A percentile compares a stretch with the other conserved stretches of the same genome.
These are phyloP conservation scores for Trematosphaeria pertusa DNA, from an alignment of 2,329 filamentous ascomycete species.

Conservation along the genomic window DNA sequence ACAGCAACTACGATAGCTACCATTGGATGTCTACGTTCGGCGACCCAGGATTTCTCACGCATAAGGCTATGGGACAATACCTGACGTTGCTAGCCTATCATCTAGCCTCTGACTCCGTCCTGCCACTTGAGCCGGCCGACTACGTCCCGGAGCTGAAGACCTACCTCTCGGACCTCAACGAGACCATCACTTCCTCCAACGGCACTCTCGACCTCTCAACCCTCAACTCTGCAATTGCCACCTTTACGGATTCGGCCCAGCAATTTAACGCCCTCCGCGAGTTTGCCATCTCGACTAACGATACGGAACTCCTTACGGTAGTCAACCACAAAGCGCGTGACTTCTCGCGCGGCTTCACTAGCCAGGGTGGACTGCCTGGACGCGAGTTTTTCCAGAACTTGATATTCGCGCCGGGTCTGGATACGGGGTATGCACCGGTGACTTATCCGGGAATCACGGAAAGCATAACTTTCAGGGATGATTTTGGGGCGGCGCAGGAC, in stretches of 20 bases:
- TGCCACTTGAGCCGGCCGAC: slow-evolving; percentile 49
- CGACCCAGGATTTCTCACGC: slow-evolving; percentile 58
- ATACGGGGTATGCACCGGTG: slow-evolving; percentile 48
- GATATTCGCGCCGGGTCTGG: slow-evolving; percentile 55
- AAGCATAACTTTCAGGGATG: slow-evolving; percentile 41
- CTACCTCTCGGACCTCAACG: slow-evolving; percentile 45
- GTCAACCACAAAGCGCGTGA: slow-evolving; percentile 56
- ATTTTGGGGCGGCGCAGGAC: slow-evolving; percentile 38
- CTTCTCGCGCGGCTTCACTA: slow-evolving; percentile 55
- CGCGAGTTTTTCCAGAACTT: slow-evolving; percentile 56
- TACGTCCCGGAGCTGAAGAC: slow-evolving; percentile 48
- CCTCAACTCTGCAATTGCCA: slow-evolving; percentile 45
- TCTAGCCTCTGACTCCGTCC: slow-evolving; percentile 46
- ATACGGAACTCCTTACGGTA: slow-evolving; percentile 37
- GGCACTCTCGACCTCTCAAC: slow-evolving; percentile 38
- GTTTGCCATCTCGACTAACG: slow-evolving; percentile 33
- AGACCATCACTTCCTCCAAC: slow-evolving; percentile 35
- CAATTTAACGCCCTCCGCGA: slow-evolving; percentile 39
- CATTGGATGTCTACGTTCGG: slow-evolving; percentile 61
- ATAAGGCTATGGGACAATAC: slow-evolving; percentile 59
- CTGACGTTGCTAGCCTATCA: slow-evolving; percentile 53
- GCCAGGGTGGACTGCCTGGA: slow-evolving; percentile 54
- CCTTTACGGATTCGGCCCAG: slow-evolving; percentile 40
- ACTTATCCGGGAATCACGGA: slow-evolving; percentile 49
- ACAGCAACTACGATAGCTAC: slow-evolving; percentile 57